These are phyloP conservation scores for Penicillium hordei DNA, from an alignment of 2,329 filamentous ascomycete genomes.

Conservation along the genomic window DNA sequence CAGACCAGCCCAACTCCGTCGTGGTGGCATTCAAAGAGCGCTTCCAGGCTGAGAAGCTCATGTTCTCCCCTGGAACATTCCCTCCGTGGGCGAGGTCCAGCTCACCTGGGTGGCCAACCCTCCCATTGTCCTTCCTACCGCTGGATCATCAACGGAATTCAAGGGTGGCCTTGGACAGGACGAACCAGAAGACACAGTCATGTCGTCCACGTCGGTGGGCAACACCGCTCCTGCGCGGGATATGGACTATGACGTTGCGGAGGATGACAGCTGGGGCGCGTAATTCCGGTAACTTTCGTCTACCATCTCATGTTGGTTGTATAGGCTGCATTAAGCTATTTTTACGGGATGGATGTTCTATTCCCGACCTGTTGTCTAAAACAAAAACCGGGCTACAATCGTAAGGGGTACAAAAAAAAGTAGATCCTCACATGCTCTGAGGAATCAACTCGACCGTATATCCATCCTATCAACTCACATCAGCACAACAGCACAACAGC, in stretches of 20 bases:
- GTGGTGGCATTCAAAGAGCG: constrained; percentile 51
- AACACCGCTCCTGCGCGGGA: constrained; percentile 28
- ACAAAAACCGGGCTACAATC: background rate
- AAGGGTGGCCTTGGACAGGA: constrained; percentile 29
- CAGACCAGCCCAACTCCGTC: constrained; percentile 41
- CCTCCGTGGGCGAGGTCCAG: constrained; percentile 55
- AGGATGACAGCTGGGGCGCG: constrained; percentile 48
- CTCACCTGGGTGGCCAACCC: constrained; percentile 54
- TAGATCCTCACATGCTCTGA: constrained; percentile 22
- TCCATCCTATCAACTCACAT: constrained; percentile 29
- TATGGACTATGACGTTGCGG: constrained; percentile 54
- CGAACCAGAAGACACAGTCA: constrained; percentile 31
- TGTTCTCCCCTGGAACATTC: constrained; percentile 50
- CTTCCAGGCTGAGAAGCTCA: constrained; percentile 56
- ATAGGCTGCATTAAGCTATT: constrained; percentile 7
- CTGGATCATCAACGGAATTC: constrained; percentile 20
- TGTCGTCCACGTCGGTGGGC: constrained; percentile 28
- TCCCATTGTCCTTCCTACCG: constrained; percentile 23
- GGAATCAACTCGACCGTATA: constrained; percentile 38
- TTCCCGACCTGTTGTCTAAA: background rate
- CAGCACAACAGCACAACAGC: background rate
- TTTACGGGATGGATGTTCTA: background rate
- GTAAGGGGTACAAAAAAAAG: background rate
- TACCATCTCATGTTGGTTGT: constrained; percentile 5
- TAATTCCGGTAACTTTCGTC: background rate